Evolutionary conservation across 768 basidiomycete genomes (phyloP).

Genomic region (Pleurotus djamor): DNA sequence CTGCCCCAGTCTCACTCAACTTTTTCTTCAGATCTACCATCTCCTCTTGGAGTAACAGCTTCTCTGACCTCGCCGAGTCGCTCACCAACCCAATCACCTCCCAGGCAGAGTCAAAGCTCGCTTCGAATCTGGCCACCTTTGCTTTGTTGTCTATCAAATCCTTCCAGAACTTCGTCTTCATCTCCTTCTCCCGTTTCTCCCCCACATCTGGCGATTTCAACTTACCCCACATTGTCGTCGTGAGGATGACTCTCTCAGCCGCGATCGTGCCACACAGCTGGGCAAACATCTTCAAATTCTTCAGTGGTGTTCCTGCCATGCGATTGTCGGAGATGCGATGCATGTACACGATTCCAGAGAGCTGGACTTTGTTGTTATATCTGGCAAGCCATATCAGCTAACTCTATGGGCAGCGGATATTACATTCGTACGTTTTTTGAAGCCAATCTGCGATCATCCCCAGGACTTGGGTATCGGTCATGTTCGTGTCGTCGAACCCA

Average conservation of each 20-base stretch:
- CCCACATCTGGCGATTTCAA: slow-evolving; percentile 16
- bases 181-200: slow-evolving; percentile 3
- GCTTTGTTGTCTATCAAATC: slow-evolving; percentile 4
- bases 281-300: slow-evolving; percentile 48
- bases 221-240: slow-evolving; percentile 47
- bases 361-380: slow-evolving; percentile 20
- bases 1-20: slow-evolving; percentile 9
- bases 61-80: not conserved
- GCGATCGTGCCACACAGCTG: slow-evolving; percentile 43
- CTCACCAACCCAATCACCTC: not conserved
- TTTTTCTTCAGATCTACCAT: slow-evolving; percentile 4
- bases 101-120: slow-evolving; percentile 8
- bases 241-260: slow-evolving; percentile 44
- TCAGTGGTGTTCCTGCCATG: slow-evolving; percentile 39
- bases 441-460: slow-evolving; percentile 14
- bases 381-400: slow-evolving; percentile 8
- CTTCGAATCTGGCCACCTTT: slow-evolving; percentile 1
- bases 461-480: slow-evolving; percentile 12
- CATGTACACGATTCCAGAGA: slow-evolving; percentile 27
- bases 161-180: slow-evolving; percentile 9
- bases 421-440: slow-evolving; percentile 10
- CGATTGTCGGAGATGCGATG: slow-evolving; percentile 31
- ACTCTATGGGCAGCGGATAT: too few species aligned
- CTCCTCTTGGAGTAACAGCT: slow-evolving; percentile 11
- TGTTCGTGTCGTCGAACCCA: slow-evolving; percentile 18